phyloP scores from a whole-genome alignment of 768 basidiomycete species.

The Phlegmacium glaucopus region DNA sequence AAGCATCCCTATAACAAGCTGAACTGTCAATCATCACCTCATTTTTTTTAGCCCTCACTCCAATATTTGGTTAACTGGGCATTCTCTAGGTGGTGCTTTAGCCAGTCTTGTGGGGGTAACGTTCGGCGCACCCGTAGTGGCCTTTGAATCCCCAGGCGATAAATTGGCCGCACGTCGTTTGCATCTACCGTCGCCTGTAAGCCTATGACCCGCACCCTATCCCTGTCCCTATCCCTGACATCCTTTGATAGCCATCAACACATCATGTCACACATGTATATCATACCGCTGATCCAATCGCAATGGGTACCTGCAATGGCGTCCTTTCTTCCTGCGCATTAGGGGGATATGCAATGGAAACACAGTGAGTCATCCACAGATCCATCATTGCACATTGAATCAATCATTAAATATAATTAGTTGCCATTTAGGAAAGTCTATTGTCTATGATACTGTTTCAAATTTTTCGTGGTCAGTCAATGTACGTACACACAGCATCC shows the following conservation, averaged over 20 bases:
- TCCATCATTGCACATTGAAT: background rate
- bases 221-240: background rate
- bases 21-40: background rate
- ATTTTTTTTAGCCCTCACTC: slow-evolving; percentile 54
- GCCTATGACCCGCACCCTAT: slow-evolving; percentile 22
- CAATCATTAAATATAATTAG: slow-evolving; percentile 15
- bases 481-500: slow-evolving; percentile 77
- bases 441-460: slow-evolving; percentile 90
- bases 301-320: slow-evolving; percentile 87
- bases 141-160: slow-evolving; percentile 91
- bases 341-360: slow-evolving; percentile 89
- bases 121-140: slow-evolving; percentile 83
- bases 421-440: slow-evolving; percentile 84
- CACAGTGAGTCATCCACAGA: slow-evolving; percentile 39
- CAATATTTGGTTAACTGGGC: slow-evolving; percentile 85
- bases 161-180: slow-evolving; percentile 73
- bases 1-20: slow-evolving; percentile 11
- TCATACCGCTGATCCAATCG: slow-evolving; percentile 92
- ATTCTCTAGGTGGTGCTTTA: slow-evolving; percentile 70
- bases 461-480: slow-evolving; percentile 84
- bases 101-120: slow-evolving; percentile 83
- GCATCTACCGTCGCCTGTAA: slow-evolving; percentile 83
- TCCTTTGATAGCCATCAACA: slow-evolving; percentile 51
- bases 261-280: slow-evolving; percentile 88
- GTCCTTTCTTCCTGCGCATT: slow-evolving; percentile 77